Evolutionary conservation across 1,284 basidiomycete species (phyloP).

Genomic region (Caloboletus inedulis): DNA sequence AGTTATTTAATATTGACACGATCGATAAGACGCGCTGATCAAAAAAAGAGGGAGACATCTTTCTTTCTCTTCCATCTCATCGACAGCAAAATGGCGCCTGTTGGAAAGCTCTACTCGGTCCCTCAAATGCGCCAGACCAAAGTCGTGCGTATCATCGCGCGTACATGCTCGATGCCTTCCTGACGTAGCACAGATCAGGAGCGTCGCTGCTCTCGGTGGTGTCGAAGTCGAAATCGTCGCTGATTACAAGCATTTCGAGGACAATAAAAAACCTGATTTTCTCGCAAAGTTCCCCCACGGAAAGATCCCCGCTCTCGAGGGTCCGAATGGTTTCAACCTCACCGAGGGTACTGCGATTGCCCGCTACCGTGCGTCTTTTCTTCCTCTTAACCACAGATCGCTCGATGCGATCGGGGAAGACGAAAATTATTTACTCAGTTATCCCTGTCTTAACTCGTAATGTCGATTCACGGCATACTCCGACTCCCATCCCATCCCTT

Average conservation of each 20-base stretch:
- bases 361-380: slow-evolving; percentile 76
- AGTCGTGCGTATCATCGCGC: slow-evolving; percentile 42
- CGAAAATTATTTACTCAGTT: slow-evolving; percentile 38
- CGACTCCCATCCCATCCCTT: slow-evolving; percentile 26
- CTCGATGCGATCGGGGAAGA: slow-evolving; percentile 20
- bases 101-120: slow-evolving; percentile 60
- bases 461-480: slow-evolving; percentile 46
- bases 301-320: slow-evolving; percentile 83
- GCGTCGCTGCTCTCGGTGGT: slow-evolving; percentile 70
- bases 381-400: slow-evolving; percentile 12
- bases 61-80: slow-evolving; percentile 11
- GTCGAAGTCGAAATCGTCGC: slow-evolving; percentile 61
- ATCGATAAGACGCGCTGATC: slow-evolving; percentile 37
- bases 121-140: slow-evolving; percentile 43
- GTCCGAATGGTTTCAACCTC: slow-evolving; percentile 75
- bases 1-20: slow-evolving; percentile 6
- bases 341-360: slow-evolving; percentile 82
- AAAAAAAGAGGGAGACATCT: slow-evolving; percentile 12
- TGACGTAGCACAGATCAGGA: slow-evolving; percentile 53
- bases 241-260: slow-evolving; percentile 61
- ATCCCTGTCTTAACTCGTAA: slow-evolving; percentile 60
- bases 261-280: slow-evolving; percentile 79
- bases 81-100: slow-evolving; percentile 44
- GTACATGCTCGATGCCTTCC: background rate
- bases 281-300: slow-evolving; percentile 78